Evolutionary conservation across 2,329 filamentous ascomycete species (phyloP), one percentile per base, ranked within the genome.

Genomic region (Colletotrichum gloeosporioides): DNA sequence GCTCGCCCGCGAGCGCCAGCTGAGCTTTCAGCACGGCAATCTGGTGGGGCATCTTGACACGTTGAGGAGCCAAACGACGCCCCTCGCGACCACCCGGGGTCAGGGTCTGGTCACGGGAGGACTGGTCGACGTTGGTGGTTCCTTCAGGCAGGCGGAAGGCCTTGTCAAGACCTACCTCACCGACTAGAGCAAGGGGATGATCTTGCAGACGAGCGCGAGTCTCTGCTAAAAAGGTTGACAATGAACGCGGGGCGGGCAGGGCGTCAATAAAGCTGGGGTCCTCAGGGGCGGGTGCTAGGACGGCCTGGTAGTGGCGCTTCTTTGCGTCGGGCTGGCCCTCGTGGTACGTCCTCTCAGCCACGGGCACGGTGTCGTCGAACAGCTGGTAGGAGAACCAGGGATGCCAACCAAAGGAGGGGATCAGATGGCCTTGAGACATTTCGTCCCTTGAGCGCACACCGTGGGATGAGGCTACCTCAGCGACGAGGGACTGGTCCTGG

Each of bases 331-430:
- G 36, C 18, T 64, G 69, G 25, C 71, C 34, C 69, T 80, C 72
- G 70, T 83, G 82, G 75, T 86, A 89, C 0, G 86, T 87, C 36
- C 83, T 81, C 63, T 80, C 79, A 34, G 82, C 34, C 49, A 81
- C 82, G 25, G 70, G 69, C 10, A 67, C 53, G 4, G 82, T 83
- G 82, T 95, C 92, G 80, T 93, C 90, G 81, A 92, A 95, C 80
- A 97, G 89, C 78, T 95, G 92, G 82, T 96, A 89, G 2, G 94
- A 94, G 83, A 96, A 96, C 95, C 95, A 97, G 1, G 95, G 95
- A 82, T 97, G 95, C 94, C 95, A 96, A 25, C 95, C 95, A 84
- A 96, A 96, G n/a, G 92, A 92, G 0, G 95, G 94, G 5, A 96
- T 80, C 68, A 88, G 66, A 22, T 79, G 53, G 16, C 83, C 80